Base-by-base conservation (phyloP, 1,139 yeast genomes). In the Yamadazyma buinensis region DNA sequence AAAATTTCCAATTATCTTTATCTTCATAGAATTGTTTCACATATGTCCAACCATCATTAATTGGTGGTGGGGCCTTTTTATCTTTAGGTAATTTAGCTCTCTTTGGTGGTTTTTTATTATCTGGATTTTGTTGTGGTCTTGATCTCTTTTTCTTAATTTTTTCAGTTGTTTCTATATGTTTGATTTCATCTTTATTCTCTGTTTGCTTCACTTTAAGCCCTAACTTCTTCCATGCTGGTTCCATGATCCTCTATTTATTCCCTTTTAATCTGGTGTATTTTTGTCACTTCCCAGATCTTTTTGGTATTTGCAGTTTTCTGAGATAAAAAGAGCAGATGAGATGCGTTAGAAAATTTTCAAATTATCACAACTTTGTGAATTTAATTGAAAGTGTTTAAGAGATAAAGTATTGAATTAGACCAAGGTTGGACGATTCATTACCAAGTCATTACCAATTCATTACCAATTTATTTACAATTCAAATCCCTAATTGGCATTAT, bases 141-240 rank as follows among this genome's bases (percentile, higher is more conserved):
- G 61, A 65, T 23, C 75, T 69, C 10, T 12, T 15, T 4, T 19
- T 17, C 31, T 72, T 51, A 5, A 12, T 17, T 31, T 72, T 51
- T 14, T 60, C 63, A 5, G 71, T 72, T 9, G 71, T 60, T 15
- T 78, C 80, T 19, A 67, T 48, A 37, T 66, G 73, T 6, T 67
- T 54, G 1, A 65, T 55, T 3, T 67, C 43, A 1, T 66, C 61
- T 12, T 70, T 53, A 1, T 72, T 72, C 12, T 56, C 60, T 25
- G 69, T 59, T 43, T 73, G 64, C 18, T 43, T 25, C 35, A 81
- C 80, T 48, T 76, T 74, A 26, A 87, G 72, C 25, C 95, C 95
- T 20, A 85, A 73, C 51, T 80, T 72, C 57, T 88, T 87, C 97
- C 97, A 88, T 1, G 97, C 97, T 28, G 97, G 97, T 25, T 84